phyloP scores from a whole-genome alignment of 1,284 basidiomycete genomes.

The Trametes pubescens region DNA sequence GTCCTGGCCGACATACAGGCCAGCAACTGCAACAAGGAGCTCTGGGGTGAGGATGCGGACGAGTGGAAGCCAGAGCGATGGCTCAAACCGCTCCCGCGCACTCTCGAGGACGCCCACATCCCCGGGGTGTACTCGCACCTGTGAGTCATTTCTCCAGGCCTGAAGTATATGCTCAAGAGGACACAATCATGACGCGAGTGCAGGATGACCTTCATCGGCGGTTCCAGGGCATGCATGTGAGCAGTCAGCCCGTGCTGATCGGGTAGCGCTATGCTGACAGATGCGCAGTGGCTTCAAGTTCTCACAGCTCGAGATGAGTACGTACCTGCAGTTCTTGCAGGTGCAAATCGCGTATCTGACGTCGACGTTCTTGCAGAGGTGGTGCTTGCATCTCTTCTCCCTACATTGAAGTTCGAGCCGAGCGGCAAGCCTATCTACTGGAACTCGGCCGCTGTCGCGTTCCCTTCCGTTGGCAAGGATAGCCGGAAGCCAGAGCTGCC shows the following conservation, averaged over 20 bases:
- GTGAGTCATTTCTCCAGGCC: slow-evolving; percentile 30
- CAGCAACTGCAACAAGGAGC: slow-evolving; percentile 53
- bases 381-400: slow-evolving; percentile 23
- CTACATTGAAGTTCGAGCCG: slow-evolving; percentile 27
- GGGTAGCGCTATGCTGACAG: background rate
- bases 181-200: background rate
- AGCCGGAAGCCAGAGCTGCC: slow-evolving; percentile 31
- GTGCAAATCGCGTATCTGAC: background rate
- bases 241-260: slow-evolving; percentile 4
- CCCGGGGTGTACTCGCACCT: slow-evolving; percentile 39
- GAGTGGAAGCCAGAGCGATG: slow-evolving; percentile 55
- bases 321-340: background rate
- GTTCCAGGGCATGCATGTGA: slow-evolving; percentile 45
- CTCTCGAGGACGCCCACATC: slow-evolving; percentile 33
- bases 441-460: slow-evolving; percentile 32
- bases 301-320: slow-evolving; percentile 26
- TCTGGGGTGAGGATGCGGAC: slow-evolving; percentile 65
- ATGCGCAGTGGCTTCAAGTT: slow-evolving; percentile 25
- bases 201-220: slow-evolving; percentile 47
- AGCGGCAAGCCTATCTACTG: slow-evolving; percentile 29
- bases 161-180: no score
- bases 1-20: slow-evolving; percentile 55
- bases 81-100: slow-evolving; percentile 36
- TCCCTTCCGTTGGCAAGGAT: slow-evolving; percentile 28
- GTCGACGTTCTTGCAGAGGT: slow-evolving; percentile 19